A percentile compares a stretch with the other conserved stretches of the same genome.
Evolutionary conservation across 2,329 filamentous ascomycete genomes (phyloP).

Genomic region (Lecanosticta acicola): DNA sequence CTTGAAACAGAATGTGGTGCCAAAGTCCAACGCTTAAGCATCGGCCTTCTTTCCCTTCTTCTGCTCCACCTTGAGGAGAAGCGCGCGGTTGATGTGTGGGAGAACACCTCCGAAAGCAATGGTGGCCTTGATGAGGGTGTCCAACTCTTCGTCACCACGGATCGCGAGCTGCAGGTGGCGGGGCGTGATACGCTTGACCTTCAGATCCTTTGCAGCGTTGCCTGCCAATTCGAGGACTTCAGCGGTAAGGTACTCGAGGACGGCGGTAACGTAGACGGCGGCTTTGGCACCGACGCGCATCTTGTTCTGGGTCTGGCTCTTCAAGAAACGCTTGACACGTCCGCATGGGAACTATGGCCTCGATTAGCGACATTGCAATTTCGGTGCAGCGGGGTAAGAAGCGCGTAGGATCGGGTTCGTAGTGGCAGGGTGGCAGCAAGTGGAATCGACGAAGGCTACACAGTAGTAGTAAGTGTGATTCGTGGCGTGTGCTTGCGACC

Average conservation of each 20-base stretch:
- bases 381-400: not conserved
- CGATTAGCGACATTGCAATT: not conserved
- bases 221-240: constrained; percentile 99
- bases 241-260: constrained; percentile 96
- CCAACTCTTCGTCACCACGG: constrained; percentile 87
- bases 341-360: constrained; percentile 83
- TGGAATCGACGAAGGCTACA: not conserved
- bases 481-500: constrained; percentile 3
- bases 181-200: constrained; percentile 99
- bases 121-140: constrained; percentile 93
- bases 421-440: too few relatives aligned
- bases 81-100: constrained; percentile 95
- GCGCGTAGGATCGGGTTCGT: too few relatives aligned
- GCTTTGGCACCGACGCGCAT: constrained; percentile 99
- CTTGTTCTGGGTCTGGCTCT: constrained; percentile 99
- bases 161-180: constrained; percentile 99
- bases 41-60: constrained; percentile 77
- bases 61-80: constrained; percentile 92
- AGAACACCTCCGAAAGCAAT: constrained; percentile 98
- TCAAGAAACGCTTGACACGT: constrained; percentile 99
- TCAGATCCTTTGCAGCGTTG: constrained; percentile 98
- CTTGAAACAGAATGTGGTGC: not conserved
- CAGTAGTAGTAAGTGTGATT: too few relatives aligned
- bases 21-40: constrained; percentile 23
- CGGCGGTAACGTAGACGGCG: constrained; percentile 94